Base-by-base conservation (phyloP, 2,329 filamentous ascomycete genomes). In the Beauveria medogensis region DNA sequence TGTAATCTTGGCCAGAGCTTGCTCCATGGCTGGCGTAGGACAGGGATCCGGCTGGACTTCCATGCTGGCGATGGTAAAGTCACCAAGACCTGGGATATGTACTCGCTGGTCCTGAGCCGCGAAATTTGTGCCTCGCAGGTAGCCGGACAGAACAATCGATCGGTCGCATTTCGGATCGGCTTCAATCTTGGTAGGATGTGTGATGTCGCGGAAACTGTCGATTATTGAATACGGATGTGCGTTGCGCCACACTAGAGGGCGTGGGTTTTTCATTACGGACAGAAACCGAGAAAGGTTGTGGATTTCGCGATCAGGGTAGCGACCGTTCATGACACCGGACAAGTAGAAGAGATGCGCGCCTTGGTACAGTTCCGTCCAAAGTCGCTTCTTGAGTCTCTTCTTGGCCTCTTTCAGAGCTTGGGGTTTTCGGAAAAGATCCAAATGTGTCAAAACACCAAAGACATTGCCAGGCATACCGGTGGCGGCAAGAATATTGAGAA, bases 391-490 rank as follows among this genome's bases (percentile, higher is more conserved):
- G 64, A 99, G 77, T 63, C 93, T 82, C 81, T 99, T 99, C 80
- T 99, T 99, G 64, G 95, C 91, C 68, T 92, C 87, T 73, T 92
- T 93, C 62, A 99, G 79, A 0, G 91, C 88, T 68, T 95, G 92
- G 61, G 94, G 93, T 70, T 97, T 97, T 70, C 88, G 85, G 79
- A 99, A 99, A 16, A 99, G 80, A 72, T 99, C 94, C 63, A 99
- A 80, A 78, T 99, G 95, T 18, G 94, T 97, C 50, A 99, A 82
- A 61, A 99, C 92, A 57, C 94, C 94, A 71, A 99, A 97, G 43
- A 99, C 92, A 69, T 99, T 99, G 65, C 94, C 93, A 0, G 95
- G 94, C 93, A 99, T 97, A 73, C 94, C 94, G 34, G 90, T 96
- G 2, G 91, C 86, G n/a, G 90, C 89, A 55, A 99, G 80, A 20